A percentile compares a stretch with the other conserved stretches of the same genome.
Conservation (phyloP, 2,329 filamentous ascomycete genomes). For the Fusarium protoensiforme region DNA sequence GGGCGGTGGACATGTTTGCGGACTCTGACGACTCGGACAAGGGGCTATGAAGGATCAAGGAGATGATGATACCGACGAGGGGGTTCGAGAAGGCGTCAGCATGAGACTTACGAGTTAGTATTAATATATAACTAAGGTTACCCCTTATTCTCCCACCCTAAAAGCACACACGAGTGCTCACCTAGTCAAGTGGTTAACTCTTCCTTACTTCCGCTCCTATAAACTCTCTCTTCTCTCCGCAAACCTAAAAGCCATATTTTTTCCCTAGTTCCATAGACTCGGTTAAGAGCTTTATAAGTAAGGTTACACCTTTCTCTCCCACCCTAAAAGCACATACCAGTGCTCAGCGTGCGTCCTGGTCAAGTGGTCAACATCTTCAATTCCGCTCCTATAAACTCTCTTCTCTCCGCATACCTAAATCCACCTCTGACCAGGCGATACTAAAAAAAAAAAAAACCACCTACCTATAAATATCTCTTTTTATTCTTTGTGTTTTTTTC, state of each 20-base stretch:
- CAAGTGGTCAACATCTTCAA: background rate
- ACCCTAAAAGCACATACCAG: background rate
- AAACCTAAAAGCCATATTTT: background rate
- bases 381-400: background rate
- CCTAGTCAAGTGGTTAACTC: background rate
- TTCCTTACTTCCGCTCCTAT: background rate
- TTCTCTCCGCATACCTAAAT: background rate
- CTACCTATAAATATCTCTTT: background rate
- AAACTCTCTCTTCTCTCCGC: background rate
- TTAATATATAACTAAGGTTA: background rate
- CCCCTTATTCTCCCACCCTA: background rate
- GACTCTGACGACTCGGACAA: constrained; percentile 69
- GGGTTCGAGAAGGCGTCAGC: background rate
- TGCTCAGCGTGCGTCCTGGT: background rate
- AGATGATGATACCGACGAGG: constrained; percentile 1
- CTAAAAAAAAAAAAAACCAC: background rate
- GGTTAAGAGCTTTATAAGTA: background rate
- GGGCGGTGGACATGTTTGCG: constrained; percentile 89
- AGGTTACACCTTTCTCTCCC: background rate
- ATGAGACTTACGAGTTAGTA: background rate
- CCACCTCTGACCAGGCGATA: background rate
- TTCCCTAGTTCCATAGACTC: background rate
- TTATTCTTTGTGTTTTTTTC: background rate
- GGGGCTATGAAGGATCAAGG: constrained; percentile 14
- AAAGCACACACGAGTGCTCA: background rate